Conservation (phyloP, 1,284 basidiomycete genomes). For the Cystobasidium sp. region DNA sequence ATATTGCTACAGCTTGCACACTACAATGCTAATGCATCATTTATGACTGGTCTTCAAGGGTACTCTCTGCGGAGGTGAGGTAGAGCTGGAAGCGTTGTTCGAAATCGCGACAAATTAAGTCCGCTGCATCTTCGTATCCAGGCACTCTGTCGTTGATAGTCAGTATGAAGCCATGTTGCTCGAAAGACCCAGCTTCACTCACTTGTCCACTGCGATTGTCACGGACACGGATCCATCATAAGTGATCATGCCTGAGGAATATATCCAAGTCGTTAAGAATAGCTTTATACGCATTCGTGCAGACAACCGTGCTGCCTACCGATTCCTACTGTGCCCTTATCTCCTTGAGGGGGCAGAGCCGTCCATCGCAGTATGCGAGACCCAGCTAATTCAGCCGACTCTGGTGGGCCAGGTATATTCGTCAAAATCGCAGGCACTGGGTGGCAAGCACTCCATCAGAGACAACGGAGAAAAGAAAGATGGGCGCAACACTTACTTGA, state of each 20-base stretch:
- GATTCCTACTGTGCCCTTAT: conserved; percentile 53
- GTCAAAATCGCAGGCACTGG: conserved; percentile 51
- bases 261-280: too few species aligned
- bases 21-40: not conserved
- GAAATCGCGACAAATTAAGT: conserved; percentile 49
- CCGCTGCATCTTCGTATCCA: conserved; percentile 50
- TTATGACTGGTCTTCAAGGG: conserved; percentile 12
- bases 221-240: conserved; percentile 52
- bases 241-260: conserved; percentile 51
- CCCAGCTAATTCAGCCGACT: conserved; percentile 45
- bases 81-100: conserved; percentile 45
- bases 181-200: not conserved
- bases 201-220: conserved; percentile 53
- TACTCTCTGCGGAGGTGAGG: conserved; percentile 19
- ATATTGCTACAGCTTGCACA: too few species aligned
- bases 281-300: not conserved
- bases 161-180: not conserved
- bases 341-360: conserved; percentile 54
- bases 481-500: conserved; percentile 16
- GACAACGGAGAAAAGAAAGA: not conserved
- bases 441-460: not conserved
- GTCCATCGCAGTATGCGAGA: conserved; percentile 29
- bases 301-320: not conserved
- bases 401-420: conserved; percentile 54
- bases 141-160: conserved; percentile 40